Base-by-base conservation (phyloP, 129 eudicot genomes). In the Silybum marianum region DNA sequence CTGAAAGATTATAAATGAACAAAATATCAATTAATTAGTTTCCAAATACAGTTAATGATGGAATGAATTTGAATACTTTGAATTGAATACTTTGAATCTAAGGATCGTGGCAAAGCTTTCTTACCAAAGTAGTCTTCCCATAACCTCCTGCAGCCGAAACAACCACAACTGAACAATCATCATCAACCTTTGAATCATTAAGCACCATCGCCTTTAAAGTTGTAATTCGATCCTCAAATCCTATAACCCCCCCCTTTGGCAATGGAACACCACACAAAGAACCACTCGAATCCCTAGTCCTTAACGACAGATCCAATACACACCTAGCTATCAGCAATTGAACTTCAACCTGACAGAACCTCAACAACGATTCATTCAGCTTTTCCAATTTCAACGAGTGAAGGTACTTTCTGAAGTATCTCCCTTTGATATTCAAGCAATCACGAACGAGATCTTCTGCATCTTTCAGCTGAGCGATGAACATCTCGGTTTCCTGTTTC, bases 171-270 rank as follows among this genome's bases (percentile, higher is more conserved):
- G 65, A 68, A 9, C 74, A 78, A 22, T 78, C 81, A 40, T 78
- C 81, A 40, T 66, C 81, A 23, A 18, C 66, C 30, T 3, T 7
- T 0, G 74, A 39, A 66, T 66, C 65, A 16, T 36, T 40, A 1
- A 78, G 26, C 42, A 78, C 26, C 81, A 66, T 39, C 65, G 39
- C 65, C 81, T 78, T 78, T 23, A 78, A 66, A 13, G 9, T 66
- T 72, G 42, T 78, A 66, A 78, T 3, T 39, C 51, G 66, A 62
- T 81, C 84, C 0, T 72, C 79, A 73, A 73, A 81, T 38, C 84
- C 84, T 2, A 81, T 81, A 81, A 81, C 79, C 6, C 9, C 46
- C 0, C 73, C 79, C 14, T 73, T 42, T 26, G 0, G 79, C 44
- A 81, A 73, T 3, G 79, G 73, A 62, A 74, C 67, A 26, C 74